Percentiles rank a stretch among this genome's conserved stretches.
Conservation (phyloP, 1,139 yeast species). For the Wickerhamomyces sp. region DNA sequence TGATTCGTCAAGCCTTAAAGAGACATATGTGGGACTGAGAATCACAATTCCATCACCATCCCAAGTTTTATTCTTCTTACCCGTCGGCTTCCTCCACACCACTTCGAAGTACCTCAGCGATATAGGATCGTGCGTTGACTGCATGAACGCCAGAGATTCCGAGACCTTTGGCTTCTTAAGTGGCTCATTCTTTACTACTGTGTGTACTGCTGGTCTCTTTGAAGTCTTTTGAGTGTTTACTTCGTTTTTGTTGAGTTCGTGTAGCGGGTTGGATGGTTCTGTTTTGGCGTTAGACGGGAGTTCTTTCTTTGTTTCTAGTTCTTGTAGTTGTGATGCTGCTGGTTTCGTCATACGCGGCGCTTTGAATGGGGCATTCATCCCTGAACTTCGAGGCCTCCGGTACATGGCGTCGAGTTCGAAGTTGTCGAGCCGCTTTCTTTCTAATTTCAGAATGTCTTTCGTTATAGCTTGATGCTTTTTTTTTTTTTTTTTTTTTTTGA, state of each 20-base stretch:
- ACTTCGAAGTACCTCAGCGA: conserved; percentile 17
- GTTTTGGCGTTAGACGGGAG: background rate
- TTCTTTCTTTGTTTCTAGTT: too few species aligned
- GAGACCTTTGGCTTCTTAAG: conserved; percentile 1
- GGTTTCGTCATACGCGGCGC: conserved; percentile 18
- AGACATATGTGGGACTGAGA: conserved; percentile 16
- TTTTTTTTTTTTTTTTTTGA: background rate
- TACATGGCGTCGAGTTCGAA: conserved; percentile 11
- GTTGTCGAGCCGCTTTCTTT: too few species aligned
- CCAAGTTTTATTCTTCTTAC: conserved; percentile 88
- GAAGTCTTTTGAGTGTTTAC: background rate
- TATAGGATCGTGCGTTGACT: background rate
- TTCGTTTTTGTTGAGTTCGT: background rate
- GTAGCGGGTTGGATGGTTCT: background rate
- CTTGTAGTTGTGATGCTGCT: too few species aligned
- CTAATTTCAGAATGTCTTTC: too few species aligned
- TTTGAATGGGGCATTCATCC: conserved; percentile 17
- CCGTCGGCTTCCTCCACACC: conserved; percentile 52
- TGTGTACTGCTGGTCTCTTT: background rate
- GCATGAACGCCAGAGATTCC: background rate
- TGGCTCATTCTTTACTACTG: background rate
- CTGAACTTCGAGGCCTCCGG: conserved; percentile 12
- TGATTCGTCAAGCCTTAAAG: conserved; percentile 26
- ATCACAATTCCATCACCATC: conserved; percentile 78
- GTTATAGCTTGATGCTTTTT: too few species aligned